Evolutionary conservation across 2,329 filamentous ascomycete species (phyloP), one percentile per base, ranked within the genome.

Genomic region (Calonectria pseudoreteaudii): DNA sequence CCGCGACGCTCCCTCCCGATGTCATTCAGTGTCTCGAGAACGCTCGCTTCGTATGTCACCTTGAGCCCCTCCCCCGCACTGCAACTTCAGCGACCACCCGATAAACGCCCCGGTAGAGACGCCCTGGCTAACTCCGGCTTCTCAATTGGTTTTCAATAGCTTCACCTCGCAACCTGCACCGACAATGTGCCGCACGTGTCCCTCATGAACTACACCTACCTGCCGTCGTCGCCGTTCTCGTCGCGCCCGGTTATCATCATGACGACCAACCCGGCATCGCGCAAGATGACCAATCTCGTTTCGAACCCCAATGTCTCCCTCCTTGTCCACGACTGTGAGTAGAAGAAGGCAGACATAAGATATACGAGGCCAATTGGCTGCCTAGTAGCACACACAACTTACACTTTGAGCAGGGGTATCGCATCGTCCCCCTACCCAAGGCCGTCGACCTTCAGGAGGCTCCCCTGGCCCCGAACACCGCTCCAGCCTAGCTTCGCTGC

Each of bases 181-280:
- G 90, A 94, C 78, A 94, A 97, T 81, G 89, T 92, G 76, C 97
- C 97, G 13, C 95, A 98, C 84, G 95, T 98, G 78, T 97, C 95
- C 47, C 92, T 99, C 77, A 99, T 99, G 97, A 98, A 98, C 88
- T 98, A 98, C 88, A 98, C 97, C 82, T 98, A 98, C 86, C 93
- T 99, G 28, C 94, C 95, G 49, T 92, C 90, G 8, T 94, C 94
- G 20, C 93, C 92, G 49, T 93, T 92, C 84, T 90, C 91, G 49
- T 82, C 89, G 66, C 86, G 87, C n/a, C 93, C 95, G n/a, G 94
- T 95, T 76, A 97, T 98, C 82, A 94, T 98, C 88, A 96, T 96
- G 94, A 98, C 97, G 70, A 97, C 94, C 58, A 95, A 95, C 79
- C 92, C 93, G 1, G 91, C 92, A 71, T 95, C 93, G 44, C 93